Evolutionary conservation across 2,329 filamentous ascomycete genomes (phyloP).

Genomic region (Blumeriella jaapii): DNA sequence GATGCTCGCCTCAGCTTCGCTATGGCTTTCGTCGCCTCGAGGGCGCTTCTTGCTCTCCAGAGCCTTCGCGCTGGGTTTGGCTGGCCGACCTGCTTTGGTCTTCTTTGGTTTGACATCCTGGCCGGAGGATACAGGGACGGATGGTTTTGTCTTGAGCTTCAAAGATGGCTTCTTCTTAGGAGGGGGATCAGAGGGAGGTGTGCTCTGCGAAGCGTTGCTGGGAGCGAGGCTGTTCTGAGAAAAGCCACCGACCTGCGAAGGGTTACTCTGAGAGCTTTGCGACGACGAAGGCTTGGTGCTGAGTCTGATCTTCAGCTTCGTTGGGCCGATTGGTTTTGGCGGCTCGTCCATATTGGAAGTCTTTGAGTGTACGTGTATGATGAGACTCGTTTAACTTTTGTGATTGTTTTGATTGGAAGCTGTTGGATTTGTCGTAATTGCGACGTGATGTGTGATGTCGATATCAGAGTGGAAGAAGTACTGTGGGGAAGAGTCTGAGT

Average conservation of each 20-base stretch:
- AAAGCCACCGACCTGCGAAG: constrained; percentile 1
- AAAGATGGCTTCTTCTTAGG: constrained; percentile 22
- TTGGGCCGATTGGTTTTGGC: constrained; percentile 16
- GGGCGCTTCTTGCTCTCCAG: constrained; percentile 46
- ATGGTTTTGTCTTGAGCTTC: constrained; percentile 13
- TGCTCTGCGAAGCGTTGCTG: constrained; percentile 9
- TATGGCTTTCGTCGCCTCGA: constrained; percentile 43
- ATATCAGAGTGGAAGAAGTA: too few species aligned
- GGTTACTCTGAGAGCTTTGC: constrained; percentile 1
- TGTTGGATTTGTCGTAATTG: background rate
- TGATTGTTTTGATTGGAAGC: background rate
- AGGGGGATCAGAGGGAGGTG: constrained; percentile 15
- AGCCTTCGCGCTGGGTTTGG: constrained; percentile 47
- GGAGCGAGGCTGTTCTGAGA: background rate
- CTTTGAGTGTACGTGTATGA: too few species aligned
- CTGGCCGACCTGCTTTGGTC: constrained; percentile 48
- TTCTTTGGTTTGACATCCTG: constrained; percentile 27
- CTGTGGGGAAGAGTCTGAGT: too few species aligned
- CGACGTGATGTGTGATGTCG: too few species aligned
- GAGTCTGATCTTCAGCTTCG: constrained; percentile 19
- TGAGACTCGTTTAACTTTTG: too few species aligned
- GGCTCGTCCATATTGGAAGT: background rate
- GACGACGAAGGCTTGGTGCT: background rate
- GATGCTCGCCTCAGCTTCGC: constrained; percentile 29
- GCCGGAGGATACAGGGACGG: constrained; percentile 4